Percentiles rank a stretch among this genome's conserved stretches.
phyloP scores from a whole-genome alignment of 1,284 basidiomycete species.

The Marasmius oreades region DNA sequence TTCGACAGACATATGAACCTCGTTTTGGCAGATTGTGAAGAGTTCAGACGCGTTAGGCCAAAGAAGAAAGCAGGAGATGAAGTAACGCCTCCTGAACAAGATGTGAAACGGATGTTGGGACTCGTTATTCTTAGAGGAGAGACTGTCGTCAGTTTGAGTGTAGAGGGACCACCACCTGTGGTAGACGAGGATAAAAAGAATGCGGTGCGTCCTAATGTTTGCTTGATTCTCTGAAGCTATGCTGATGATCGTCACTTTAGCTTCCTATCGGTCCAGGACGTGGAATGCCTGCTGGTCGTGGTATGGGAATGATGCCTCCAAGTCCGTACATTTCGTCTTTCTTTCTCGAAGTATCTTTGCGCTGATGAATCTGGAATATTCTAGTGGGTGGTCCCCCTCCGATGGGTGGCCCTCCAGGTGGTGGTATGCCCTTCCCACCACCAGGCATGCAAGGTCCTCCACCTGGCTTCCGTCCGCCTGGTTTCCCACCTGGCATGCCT shows the following conservation, averaged over 20 bases:
- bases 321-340: constrained; percentile 47
- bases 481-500: constrained; percentile 76
- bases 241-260: constrained; percentile 34
- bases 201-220: constrained; percentile 38
- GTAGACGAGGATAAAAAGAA: constrained; percentile 89
- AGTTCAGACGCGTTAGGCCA: constrained; percentile 85
- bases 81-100: constrained; percentile 74
- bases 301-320: constrained; percentile 94
- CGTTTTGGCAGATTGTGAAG: constrained; percentile 96
- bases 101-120: constrained; percentile 95
- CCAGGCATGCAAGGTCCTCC: constrained; percentile 83
- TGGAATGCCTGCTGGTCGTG: constrained; percentile 93
- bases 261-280: constrained; percentile 88
- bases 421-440: constrained; percentile 75
- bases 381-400: constrained; percentile 60
- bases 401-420: constrained; percentile 67
- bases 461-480: constrained; percentile 81
- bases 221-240: constrained; percentile 7
- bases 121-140: constrained; percentile 96
- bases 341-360: constrained; percentile 10
- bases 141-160: constrained; percentile 91
- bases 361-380: constrained; percentile 13
- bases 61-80: constrained; percentile 84
- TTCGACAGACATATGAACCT: constrained; percentile 99
- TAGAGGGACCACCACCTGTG: constrained; percentile 94